These are phyloP conservation scores for Plantago lanceolata DNA, from an alignment of 305 asterid species.

Conservation along the genomic window DNA sequence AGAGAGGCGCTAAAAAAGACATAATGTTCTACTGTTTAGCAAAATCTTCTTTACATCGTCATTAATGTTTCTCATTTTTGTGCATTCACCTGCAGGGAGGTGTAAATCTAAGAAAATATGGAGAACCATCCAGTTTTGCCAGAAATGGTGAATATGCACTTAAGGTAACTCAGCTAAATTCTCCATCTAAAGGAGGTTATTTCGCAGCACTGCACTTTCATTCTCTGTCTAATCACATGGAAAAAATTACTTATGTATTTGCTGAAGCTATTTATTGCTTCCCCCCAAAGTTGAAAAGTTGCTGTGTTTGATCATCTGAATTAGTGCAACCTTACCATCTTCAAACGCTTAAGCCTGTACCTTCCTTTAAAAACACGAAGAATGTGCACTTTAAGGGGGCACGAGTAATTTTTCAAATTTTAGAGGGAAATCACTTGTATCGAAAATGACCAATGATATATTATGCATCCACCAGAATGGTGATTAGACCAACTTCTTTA, in stretches of 20 bases:
- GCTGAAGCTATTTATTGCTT: too few relatives aligned
- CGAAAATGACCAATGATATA: background rate
- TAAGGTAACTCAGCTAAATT: conserved; percentile 44
- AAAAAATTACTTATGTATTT: too few relatives aligned
- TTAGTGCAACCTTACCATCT: background rate
- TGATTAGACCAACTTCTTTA: background rate
- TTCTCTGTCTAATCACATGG: too few relatives aligned
- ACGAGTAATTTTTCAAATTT: background rate
- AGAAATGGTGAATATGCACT: conserved; percentile 40
- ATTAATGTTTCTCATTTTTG: conserved; percentile 6
- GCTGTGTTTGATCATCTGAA: background rate
- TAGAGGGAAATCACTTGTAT: background rate
- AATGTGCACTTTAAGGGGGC: too few relatives aligned
- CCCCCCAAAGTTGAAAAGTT: background rate
- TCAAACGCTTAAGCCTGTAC: background rate
- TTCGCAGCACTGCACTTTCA: background rate
- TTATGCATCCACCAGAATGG: background rate
- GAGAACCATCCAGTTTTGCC: conserved; percentile 29
- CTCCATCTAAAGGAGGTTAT: background rate
- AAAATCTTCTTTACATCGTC: background rate
- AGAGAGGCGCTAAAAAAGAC: too few relatives aligned
- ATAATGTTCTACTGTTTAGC: background rate
- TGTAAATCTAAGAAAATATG: conserved; percentile 33
- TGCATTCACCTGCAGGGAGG: conserved; percentile 40
- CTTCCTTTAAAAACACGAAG: background rate